Percentiles rank a stretch among this genome's conserved stretches.
phyloP scores from a whole-genome alignment of 2,329 filamentous ascomycete genomes.

The Penicillium hesseltinei region DNA sequence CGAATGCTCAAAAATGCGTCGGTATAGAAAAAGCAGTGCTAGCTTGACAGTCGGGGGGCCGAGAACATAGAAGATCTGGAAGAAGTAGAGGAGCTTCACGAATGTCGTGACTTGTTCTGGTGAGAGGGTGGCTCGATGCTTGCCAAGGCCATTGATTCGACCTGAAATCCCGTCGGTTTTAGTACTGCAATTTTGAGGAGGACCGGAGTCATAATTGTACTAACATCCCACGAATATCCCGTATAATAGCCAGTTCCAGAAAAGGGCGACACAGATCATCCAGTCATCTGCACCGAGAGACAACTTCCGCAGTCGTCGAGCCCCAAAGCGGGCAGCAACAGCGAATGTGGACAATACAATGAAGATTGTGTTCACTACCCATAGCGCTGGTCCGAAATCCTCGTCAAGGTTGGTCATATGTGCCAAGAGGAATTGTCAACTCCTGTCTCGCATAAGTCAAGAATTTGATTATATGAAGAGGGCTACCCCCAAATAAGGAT shows the following conservation, averaged over 20 bases:
- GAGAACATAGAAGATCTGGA: constrained; percentile 5
- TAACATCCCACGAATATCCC: constrained; percentile 1
- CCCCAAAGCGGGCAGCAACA: not conserved
- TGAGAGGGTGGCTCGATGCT: not conserved
- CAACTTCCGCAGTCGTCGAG: not conserved
- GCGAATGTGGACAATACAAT: not conserved
- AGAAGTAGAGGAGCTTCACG: constrained; percentile 5
- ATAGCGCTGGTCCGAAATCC: not conserved
- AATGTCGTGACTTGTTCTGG: not conserved
- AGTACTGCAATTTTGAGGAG: not conserved
- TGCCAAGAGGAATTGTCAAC: not conserved
- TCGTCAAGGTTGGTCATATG: not conserved
- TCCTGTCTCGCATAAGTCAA: not conserved
- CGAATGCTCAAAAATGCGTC: constrained; percentile 2
- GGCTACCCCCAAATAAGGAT: too few species aligned
- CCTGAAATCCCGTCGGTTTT: not conserved
- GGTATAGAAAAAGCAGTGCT: constrained; percentile 6
- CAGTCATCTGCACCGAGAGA: constrained; percentile 3
- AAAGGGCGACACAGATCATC: constrained; percentile 4
- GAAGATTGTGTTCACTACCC: not conserved
- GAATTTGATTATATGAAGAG: not conserved
- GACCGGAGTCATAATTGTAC: not conserved
- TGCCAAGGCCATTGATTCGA: not conserved
- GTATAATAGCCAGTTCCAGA: not conserved
- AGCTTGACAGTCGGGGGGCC: constrained; percentile 3